Percentiles rank a stretch among this genome's conserved stretches.
Evolutionary conservation across 495 filamentous ascomycete genomes (phyloP).

Genomic region (Alectoria sarmentosa): DNA sequence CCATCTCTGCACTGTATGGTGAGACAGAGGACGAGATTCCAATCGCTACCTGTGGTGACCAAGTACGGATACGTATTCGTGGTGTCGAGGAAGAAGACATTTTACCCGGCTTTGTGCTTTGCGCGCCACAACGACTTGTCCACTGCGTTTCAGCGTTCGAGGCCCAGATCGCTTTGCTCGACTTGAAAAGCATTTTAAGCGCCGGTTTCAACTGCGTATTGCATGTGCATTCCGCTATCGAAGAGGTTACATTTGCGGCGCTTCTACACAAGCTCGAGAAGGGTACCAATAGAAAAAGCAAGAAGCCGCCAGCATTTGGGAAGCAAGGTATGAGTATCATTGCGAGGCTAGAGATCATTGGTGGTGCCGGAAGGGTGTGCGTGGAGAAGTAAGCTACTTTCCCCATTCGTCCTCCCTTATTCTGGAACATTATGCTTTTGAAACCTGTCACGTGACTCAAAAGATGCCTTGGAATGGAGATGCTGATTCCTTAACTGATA

Average conservation of each 20-base stretch:
- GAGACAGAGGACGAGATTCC: constrained; percentile 91
- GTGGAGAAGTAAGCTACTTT: constrained; percentile 51
- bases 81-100: constrained; percentile 98
- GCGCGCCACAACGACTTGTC: constrained; percentile 83
- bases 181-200: constrained; percentile 85
- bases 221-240: constrained; percentile 86
- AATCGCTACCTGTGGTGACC: constrained; percentile 81
- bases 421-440: neutral
- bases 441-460: neutral
- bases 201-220: constrained; percentile 88
- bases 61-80: constrained; percentile 84
- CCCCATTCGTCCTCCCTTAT: neutral
- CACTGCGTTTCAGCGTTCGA: constrained; percentile 88
- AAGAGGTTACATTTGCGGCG: constrained; percentile 83
- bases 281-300: constrained; percentile 86
- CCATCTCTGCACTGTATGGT: constrained; percentile 79
- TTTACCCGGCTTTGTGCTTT: constrained; percentile 92
- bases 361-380: constrained; percentile 78
- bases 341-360: constrained; percentile 78
- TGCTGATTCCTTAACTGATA: neutral
- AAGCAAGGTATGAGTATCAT: constrained; percentile 91
- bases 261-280: constrained; percentile 95
- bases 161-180: constrained; percentile 92
- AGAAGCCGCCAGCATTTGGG: constrained; percentile 84
- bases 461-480: neutral